phyloP scores from a whole-genome alignment of 768 basidiomycete species.

The Gloeostereum incarnatum region DNA sequence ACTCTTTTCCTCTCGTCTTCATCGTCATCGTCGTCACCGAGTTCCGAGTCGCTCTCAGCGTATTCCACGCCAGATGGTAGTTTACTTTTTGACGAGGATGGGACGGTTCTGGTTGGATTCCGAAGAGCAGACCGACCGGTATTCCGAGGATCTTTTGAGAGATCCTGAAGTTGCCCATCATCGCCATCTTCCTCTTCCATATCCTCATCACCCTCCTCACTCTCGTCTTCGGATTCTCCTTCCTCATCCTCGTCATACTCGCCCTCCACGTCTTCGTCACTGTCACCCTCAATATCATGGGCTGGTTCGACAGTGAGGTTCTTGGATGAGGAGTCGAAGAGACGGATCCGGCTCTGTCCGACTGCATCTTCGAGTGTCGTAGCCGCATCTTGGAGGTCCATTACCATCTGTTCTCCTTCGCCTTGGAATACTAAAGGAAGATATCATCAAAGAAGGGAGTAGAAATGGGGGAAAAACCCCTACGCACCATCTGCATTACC shows the following conservation, averaged over 20 bases:
- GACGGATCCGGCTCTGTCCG: constrained; percentile 67
- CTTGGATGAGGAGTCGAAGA: constrained; percentile 80
- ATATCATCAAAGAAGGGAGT: constrained; percentile 1
- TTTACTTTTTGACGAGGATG: constrained; percentile 20
- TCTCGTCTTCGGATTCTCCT: constrained; percentile 21
- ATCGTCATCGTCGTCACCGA: constrained; percentile 32
- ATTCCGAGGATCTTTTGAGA: constrained; percentile 20
- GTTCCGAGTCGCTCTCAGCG: constrained; percentile 75
- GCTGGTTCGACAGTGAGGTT: no score
- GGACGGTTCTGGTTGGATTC: constrained; percentile 29
- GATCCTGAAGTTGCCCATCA: constrained; percentile 11
- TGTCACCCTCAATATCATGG: constrained; percentile 36
- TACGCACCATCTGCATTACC: constrained; percentile 55
- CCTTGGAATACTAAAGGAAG: constrained; percentile 57
- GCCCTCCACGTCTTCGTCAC: constrained; percentile 22
- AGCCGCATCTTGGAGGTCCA: constrained; percentile 85
- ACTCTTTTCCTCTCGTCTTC: constrained; percentile 17
- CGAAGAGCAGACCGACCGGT: constrained; percentile 45
- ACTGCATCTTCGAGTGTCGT: constrained; percentile 81
- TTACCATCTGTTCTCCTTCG: constrained; percentile 96
- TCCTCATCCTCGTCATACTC: constrained; percentile 21
- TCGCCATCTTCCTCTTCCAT: constrained; percentile 23
- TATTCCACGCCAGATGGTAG: constrained; percentile 45
- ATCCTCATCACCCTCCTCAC: constrained; percentile 17
- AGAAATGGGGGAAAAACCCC: background rate